Conservation (phyloP, 495 filamentous ascomycete genomes). For the Penicillium nucicola region DNA sequence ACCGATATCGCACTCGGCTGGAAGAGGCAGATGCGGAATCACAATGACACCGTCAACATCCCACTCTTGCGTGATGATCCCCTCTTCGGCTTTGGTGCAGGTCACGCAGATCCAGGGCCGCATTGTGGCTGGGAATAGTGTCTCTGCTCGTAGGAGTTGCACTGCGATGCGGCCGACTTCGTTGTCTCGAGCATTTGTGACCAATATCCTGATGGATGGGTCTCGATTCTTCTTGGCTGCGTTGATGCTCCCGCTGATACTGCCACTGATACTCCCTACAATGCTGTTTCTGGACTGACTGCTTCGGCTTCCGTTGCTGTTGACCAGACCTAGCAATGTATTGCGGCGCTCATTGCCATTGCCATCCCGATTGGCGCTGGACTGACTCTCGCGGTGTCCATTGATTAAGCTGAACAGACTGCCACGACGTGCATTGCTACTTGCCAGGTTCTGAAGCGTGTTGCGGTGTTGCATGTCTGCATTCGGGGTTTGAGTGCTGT, state of each 20-base stretch:
- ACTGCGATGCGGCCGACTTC: slow-evolving; percentile 39
- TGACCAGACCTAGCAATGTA: background rate
- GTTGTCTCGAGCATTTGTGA: slow-evolving; percentile 36
- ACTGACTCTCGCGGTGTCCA: background rate
- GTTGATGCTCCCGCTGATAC: background rate
- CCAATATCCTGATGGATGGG: slow-evolving; percentile 26
- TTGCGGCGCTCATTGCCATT: background rate
- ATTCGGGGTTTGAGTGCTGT: too few relatives aligned
- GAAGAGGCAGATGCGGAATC: slow-evolving; percentile 19
- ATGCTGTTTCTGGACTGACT: background rate
- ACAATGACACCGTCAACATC: slow-evolving; percentile 34
- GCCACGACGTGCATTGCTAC: background rate
- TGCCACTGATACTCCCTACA: background rate
- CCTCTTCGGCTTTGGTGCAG: slow-evolving; percentile 28
- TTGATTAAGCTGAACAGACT: background rate
- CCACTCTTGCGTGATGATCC: slow-evolving; percentile 18
- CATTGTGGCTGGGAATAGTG: slow-evolving; percentile 26
- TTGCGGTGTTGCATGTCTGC: too few relatives aligned
- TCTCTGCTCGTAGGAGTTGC: slow-evolving; percentile 32
- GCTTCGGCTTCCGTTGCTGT: background rate
- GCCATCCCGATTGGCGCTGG: too few relatives aligned
- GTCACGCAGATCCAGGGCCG: slow-evolving; percentile 43
- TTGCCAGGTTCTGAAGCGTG: too few relatives aligned
- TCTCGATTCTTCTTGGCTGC: background rate
- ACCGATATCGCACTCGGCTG: slow-evolving; percentile 27